Evolutionary conservation across 306 rosid genomes (phyloP).

Genomic region (Vachellia pachyceras): DNA sequence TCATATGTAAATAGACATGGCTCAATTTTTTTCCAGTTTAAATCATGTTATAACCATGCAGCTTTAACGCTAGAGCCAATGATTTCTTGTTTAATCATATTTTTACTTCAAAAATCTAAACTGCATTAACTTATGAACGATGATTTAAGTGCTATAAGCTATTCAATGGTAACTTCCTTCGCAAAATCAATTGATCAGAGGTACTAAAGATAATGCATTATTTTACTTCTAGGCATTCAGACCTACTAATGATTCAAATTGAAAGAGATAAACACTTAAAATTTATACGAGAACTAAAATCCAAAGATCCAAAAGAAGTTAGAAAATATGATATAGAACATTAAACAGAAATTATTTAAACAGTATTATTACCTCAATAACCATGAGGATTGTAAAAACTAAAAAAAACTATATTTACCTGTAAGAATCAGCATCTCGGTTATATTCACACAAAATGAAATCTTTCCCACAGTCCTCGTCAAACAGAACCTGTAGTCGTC

Average conservation of each 20-base stretch:
- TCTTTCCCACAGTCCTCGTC: constrained; percentile 78
- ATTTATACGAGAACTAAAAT: constrained; percentile 1
- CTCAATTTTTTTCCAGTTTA: not conserved
- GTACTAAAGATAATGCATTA: not conserved
- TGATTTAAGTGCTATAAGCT: not conserved
- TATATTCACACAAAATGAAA: constrained; percentile 92
- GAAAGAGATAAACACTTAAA: not conserved
- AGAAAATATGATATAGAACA: not conserved
- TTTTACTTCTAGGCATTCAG: constrained; percentile 29
- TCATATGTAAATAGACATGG: not conserved
- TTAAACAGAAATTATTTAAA: not conserved
- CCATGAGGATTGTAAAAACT: not conserved
- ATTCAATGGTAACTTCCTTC: constrained; percentile 15
- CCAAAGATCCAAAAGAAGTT: not conserved
- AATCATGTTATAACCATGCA: not conserved
- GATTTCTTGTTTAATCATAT: constrained; percentile 1
- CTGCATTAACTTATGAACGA: not conserved
- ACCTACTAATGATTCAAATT: not conserved
- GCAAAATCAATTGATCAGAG: not conserved
- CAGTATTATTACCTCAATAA: not conserved
- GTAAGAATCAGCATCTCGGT: constrained; percentile 96
- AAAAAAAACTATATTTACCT: constrained; percentile 44
- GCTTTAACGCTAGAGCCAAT: not conserved
- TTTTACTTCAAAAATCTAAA: not conserved
- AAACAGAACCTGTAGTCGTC: constrained; percentile 64